Evolutionary conservation across 2,329 filamentous ascomycete genomes (phyloP).

Genomic region (Huntiella moniliformis): DNA sequence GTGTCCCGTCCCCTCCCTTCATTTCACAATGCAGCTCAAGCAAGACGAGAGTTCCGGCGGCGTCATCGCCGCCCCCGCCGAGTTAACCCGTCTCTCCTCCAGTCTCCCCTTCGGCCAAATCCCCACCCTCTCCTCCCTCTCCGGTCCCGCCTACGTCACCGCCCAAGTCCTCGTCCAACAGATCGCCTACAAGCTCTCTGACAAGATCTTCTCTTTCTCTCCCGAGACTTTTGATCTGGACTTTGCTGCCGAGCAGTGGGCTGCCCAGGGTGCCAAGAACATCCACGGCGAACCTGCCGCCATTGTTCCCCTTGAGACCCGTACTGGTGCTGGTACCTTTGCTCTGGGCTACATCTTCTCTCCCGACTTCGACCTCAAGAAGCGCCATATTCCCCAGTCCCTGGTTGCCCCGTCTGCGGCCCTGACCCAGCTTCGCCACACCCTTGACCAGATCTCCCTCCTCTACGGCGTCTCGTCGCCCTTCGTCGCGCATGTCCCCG

Average conservation of each 20-base stretch:
- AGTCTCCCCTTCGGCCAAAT: conserved; percentile 38
- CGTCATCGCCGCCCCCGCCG: conserved; percentile 5
- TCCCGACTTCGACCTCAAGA: conserved; percentile 81
- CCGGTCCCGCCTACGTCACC: conserved; percentile 79
- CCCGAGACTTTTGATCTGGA: conserved; percentile 87
- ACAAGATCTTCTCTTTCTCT: conserved; percentile 95
- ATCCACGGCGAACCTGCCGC: conserved; percentile 62
- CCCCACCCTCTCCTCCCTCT: conserved; percentile 42
- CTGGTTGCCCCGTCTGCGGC: conserved; percentile 74
- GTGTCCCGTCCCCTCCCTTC: not conserved
- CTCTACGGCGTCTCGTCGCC: conserved; percentile 85
- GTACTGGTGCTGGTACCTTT: conserved; percentile 74
- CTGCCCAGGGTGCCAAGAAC: conserved; percentile 50
- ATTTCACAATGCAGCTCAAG: conserved; percentile 12
- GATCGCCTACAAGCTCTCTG: conserved; percentile 82
- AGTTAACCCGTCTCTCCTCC: conserved; percentile 21
- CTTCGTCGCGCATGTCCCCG: conserved; percentile 80
- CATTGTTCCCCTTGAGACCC: conserved; percentile 66
- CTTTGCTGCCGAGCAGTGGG: conserved; percentile 63
- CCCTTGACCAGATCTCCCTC: conserved; percentile 77
- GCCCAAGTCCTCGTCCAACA: conserved; percentile 90
- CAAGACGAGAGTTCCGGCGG: conserved; percentile 12
- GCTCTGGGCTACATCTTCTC: conserved; percentile 96
- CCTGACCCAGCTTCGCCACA: conserved; percentile 59
- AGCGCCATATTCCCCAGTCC: conserved; percentile 79